These are phyloP conservation scores for Pseudogymnoascus verrucosus DNA, from an alignment of 2,329 filamentous ascomycete species.

Conservation along the genomic window DNA sequence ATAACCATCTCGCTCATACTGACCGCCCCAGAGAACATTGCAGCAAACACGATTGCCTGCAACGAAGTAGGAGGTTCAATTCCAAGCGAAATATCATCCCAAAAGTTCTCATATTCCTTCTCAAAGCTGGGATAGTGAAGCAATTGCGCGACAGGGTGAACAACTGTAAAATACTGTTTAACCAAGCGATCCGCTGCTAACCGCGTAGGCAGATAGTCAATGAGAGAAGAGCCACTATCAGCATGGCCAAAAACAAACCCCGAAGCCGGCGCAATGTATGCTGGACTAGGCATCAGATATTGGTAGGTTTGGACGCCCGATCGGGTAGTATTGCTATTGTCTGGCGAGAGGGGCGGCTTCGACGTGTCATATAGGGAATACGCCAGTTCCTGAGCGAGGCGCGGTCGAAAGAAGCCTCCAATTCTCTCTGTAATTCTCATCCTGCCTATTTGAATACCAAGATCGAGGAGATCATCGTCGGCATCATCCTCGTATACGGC, in stretches of 20 bases:
- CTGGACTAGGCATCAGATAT: conserved; percentile 55
- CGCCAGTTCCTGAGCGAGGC: conserved; percentile 59
- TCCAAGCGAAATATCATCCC: conserved; percentile 50
- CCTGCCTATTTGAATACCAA: conserved; percentile 63
- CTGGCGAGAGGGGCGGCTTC: not conserved
- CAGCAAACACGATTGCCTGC: conserved; percentile 62
- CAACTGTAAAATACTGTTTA: conserved; percentile 57
- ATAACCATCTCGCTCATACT: conserved; percentile 52
- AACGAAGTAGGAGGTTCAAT: conserved; percentile 55
- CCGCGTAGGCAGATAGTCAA: conserved; percentile 53
- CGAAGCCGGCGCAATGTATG: conserved; percentile 61
- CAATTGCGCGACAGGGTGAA: conserved; percentile 60
- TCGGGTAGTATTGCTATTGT: not conserved
- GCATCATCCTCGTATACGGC: conserved; percentile 57
- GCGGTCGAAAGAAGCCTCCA: conserved; percentile 63
- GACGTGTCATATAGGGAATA: not conserved
- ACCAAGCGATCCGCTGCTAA: conserved; percentile 53
- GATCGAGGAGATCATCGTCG: conserved; percentile 61
- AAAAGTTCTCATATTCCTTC: conserved; percentile 55
- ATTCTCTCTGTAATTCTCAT: conserved; percentile 68
- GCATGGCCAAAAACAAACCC: conserved; percentile 57
- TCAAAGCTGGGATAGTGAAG: conserved; percentile 62
- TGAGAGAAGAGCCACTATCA: conserved; percentile 40
- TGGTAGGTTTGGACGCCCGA: conserved; percentile 28
- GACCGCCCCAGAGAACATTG: conserved; percentile 60